These are phyloP conservation scores for Adenanthera pavonina DNA, from an alignment of 306 rosid species.

Conservation along the genomic window DNA sequence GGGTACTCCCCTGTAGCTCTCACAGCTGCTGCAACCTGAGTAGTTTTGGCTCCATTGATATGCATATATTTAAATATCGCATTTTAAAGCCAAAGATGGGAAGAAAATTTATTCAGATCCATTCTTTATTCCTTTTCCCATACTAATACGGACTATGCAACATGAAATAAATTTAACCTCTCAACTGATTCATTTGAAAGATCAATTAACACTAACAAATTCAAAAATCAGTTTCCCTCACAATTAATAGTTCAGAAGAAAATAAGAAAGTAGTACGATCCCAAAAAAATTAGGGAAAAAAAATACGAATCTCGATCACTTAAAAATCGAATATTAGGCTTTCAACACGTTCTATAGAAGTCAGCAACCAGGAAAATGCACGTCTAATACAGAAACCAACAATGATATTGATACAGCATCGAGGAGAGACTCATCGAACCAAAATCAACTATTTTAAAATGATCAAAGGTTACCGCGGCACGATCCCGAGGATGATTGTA, in stretches of 20 bases:
- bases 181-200: constrained; percentile 7
- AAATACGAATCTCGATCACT: neutral
- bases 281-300: neutral
- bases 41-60: constrained; percentile 32
- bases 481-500: constrained; percentile 91
- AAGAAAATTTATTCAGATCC: neutral
- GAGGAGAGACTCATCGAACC: constrained; percentile 24
- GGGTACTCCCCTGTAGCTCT: constrained; percentile 95
- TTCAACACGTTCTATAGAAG: neutral
- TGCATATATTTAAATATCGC: constrained; percentile 7
- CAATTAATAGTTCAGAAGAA: neutral
- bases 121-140: neutral
- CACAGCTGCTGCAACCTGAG: constrained; percentile 80
- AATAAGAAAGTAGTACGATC: neutral
- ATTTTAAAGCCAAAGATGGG: neutral
- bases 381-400: neutral
- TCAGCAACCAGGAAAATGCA: neutral
- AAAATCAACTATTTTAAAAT: constrained; percentile 36
- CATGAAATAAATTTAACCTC: neutral
- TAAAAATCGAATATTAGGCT: neutral
- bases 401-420: neutral
- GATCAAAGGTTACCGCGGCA: constrained; percentile 64
- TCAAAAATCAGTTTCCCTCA: neutral
- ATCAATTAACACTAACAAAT: constrained; percentile 1
- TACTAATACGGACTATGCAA: neutral